Evolutionary conservation across 2,329 filamentous ascomycete genomes (phyloP).

Genomic region (Alternaria arbusti): DNA sequence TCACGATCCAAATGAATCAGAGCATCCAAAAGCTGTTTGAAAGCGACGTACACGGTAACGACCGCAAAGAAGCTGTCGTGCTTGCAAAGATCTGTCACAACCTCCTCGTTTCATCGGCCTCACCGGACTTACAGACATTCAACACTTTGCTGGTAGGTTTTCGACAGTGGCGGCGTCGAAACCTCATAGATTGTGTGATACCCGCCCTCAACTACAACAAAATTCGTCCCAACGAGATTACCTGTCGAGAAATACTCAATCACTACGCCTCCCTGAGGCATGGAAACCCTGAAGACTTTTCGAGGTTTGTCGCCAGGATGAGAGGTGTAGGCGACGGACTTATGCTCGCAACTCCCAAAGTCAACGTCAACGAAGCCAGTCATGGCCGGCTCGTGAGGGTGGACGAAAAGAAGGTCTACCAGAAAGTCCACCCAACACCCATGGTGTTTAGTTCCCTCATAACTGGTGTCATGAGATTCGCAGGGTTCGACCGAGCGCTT

Average conservation of each 20-base stretch:
- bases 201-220: conserved; percentile 43
- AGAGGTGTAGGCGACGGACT: conserved; percentile 49
- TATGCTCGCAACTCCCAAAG: conserved; percentile 49
- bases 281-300: conserved; percentile 39
- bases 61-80: conserved; percentile 19
- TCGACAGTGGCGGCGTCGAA: conserved; percentile 31
- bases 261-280: conserved; percentile 47
- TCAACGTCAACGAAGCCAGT: conserved; percentile 44
- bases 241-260: conserved; percentile 49
- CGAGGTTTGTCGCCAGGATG: conserved; percentile 50
- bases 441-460: conserved; percentile 53
- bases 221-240: conserved; percentile 55
- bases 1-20: conserved; percentile 39
- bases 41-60: conserved; percentile 17
- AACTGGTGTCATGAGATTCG: conserved; percentile 52
- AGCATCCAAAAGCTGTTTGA: conserved; percentile 33
- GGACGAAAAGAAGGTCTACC: conserved; percentile 44
- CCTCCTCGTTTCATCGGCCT: conserved; percentile 65
- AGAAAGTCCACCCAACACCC: conserved; percentile 53
- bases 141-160: conserved; percentile 75
- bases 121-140: conserved; percentile 72
- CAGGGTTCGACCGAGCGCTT: conserved; percentile 53
- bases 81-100: conserved; percentile 63
- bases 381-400: conserved; percentile 34
- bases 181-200: conserved; percentile 40